phyloP scores from a whole-genome alignment of 2,329 filamentous ascomycete species.

The Microcyclosporella mali region DNA sequence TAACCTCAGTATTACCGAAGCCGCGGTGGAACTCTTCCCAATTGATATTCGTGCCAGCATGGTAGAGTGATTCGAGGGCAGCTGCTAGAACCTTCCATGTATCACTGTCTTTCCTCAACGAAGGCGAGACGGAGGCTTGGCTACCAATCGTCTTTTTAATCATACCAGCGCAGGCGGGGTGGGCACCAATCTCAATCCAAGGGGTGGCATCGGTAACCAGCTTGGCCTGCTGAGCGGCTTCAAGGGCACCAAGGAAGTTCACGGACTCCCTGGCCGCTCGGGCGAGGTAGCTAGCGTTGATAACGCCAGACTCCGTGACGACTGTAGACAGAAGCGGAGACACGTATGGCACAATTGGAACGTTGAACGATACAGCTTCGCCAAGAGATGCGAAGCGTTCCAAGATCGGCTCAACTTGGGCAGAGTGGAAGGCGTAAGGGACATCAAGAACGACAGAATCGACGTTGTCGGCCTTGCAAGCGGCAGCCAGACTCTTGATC shows the following conservation, averaged over 20 bases:
- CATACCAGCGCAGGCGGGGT: conserved; percentile 33
- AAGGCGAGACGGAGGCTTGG: conserved; percentile 26
- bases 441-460: conserved; percentile 14
- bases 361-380: conserved; percentile 9
- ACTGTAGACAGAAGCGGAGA: conserved; percentile 27
- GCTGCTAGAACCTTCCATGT: conserved; percentile 47
- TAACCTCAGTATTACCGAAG: conserved; percentile 34
- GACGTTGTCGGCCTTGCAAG: neutral
- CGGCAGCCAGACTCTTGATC: conserved; percentile 6
- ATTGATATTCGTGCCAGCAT: conserved; percentile 49
- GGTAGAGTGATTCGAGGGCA: conserved; percentile 48
- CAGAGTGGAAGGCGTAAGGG: conserved; percentile 30
- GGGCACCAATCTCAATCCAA: conserved; percentile 44
- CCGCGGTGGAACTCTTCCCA: conserved; percentile 55
- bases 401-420: conserved; percentile 28
- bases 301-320: conserved; percentile 16
- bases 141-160: conserved; percentile 9
- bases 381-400: conserved; percentile 16
- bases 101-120: conserved; percentile 6
- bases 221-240: conserved; percentile 28
- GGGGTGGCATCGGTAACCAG: conserved; percentile 34
- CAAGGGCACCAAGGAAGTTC: conserved; percentile 26
- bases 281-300: conserved; percentile 21
- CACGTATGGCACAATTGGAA: conserved; percentile 28
- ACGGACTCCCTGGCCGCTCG: conserved; percentile 36